Base-by-base conservation (phyloP, 305 asterid species). In the Striga hermonthica region DNA sequence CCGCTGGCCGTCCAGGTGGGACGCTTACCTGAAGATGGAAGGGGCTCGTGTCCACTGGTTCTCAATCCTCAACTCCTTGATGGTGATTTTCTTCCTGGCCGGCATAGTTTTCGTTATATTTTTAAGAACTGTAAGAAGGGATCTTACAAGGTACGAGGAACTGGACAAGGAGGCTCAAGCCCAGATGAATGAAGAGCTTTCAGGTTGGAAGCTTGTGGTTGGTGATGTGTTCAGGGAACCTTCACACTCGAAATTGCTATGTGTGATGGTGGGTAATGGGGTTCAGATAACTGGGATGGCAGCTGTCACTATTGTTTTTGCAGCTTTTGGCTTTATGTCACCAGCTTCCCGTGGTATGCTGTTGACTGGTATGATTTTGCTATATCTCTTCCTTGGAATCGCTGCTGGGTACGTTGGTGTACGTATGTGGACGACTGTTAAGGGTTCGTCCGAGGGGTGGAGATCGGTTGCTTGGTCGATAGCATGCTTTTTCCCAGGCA, bases 1-100 rank as follows among this genome's bases (percentile, higher is more conserved):
- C 47, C 82, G 84, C 75, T 87, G 97, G 95, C 97, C 97, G 38
- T 89, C 97, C 54, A 78, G 97, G 14, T 89, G 97, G 97, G 97
- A 89, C 53, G 97, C 97, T 60, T 89, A 89, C 72, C 79, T 89
- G 35, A 89, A 75, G 76, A 89, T 86, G 95, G 97, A 89, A 72
- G 95, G 91, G 49, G 84, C 89, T 28, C 85, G 92, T 39, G 93
- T 89, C 11, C 96, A 89, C 74, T 89, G 96, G 96, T 86, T 86
- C 78, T 89, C 96, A 5, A 85, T 86, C 65, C 84, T 86, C 39
- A 89, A 89, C 80, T 89, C 96, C 0, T 66, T 89, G 80, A 80
- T 89, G 89, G 93, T 86, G 78, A 83, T 89, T 62, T 73, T 81
- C 81, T 89, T 89, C 86, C 79, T 89, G 81, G 96, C 93, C 9